Base-by-base conservation (phyloP, 1,139 yeast genomes). In the Geotrichum histeridarum region DNA sequence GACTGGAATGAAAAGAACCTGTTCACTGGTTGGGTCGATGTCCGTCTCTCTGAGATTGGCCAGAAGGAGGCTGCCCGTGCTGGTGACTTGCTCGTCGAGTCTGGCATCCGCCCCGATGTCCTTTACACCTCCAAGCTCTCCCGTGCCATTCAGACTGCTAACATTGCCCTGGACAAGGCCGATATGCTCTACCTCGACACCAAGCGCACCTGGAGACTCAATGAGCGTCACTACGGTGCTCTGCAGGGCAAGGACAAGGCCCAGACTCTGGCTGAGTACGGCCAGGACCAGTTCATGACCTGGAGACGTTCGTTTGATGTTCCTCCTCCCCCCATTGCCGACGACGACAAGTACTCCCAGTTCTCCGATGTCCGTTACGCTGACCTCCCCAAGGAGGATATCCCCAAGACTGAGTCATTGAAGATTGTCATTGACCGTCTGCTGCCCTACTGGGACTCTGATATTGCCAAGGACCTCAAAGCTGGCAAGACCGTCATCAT, bases 11-110 rank as follows among this genome's bases (percentile, higher is more conserved):
- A 89, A 77, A 88, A 88, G 82, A 93, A 93, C 82, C 81, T 91
- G 67, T 93, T 93, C 84, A 91, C 98, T 73, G 99, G 99, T 70
- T 93, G 99, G 99, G 97, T 91, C 62, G 98, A 93, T 74, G 95
- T 89, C 64, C 80, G 82, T 72, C 83, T 93, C 73, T 83, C 94
- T 56, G 91, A 80, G 60, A 75, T 80, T 66, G 98, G 98, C 75
- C 82, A 79, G 73, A 79, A 84, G 73, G 98, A 93, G 78, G 98
- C 98, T 65, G 78, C 78, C 66, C 84, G 87, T 74, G 99, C 98
- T 64, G 99, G 98, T 75, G 91, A 83, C 72, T 80, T 93, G 71
- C 78, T 93, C 72, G 86, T 84, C 75, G 95, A 89, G 74, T 85
- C 93, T 63, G 87, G 86, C 62, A 80, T 89, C 68, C 75, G 80